Evolutionary conservation across 257 asterid genomes (phyloP).

Genomic region (Solanum commersonii): DNA sequence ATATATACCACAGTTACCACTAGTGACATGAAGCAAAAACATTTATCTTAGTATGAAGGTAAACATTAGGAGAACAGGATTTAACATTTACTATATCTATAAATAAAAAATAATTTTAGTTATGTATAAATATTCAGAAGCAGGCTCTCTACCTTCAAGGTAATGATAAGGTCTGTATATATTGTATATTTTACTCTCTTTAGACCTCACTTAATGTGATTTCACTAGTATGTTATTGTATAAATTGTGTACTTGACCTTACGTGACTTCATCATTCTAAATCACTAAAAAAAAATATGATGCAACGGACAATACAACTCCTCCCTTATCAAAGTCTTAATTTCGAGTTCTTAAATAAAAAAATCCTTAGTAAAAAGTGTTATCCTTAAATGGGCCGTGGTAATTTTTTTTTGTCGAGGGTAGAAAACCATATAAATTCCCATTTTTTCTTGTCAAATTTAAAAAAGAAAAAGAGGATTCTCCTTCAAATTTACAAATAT

Average conservation of each 20-base stretch:
- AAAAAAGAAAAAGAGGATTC: not conserved
- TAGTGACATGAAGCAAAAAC: too few relatives aligned
- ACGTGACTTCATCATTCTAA: fast-evolving
- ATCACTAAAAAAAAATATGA: fast-evolving
- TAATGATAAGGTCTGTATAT: too few relatives aligned
- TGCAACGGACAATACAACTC: fast-evolving
- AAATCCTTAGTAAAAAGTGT: fast-evolving
- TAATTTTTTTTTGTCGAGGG: too few relatives aligned
- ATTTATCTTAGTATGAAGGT: too few relatives aligned
- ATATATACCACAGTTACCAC: too few relatives aligned
- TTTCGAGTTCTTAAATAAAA: not conserved
- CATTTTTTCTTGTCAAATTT: not conserved
- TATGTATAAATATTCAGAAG: too few relatives aligned
- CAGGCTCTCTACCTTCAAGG: fast-evolving
- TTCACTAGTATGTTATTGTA: not conserved
- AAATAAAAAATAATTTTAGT: too few relatives aligned
- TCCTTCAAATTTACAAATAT: not conserved
- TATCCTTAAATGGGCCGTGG: too few relatives aligned
- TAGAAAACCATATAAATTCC: not conserved
- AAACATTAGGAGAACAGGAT: too few relatives aligned
- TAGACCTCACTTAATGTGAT: fast-evolving
- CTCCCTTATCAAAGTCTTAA: not conserved
- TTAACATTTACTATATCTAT: too few relatives aligned
- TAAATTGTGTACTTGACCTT: not conserved
- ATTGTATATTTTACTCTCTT: fast-evolving